Base-by-base conservation (phyloP, 2,329 filamentous ascomycete species). In the Aspergillus piperis region DNA sequence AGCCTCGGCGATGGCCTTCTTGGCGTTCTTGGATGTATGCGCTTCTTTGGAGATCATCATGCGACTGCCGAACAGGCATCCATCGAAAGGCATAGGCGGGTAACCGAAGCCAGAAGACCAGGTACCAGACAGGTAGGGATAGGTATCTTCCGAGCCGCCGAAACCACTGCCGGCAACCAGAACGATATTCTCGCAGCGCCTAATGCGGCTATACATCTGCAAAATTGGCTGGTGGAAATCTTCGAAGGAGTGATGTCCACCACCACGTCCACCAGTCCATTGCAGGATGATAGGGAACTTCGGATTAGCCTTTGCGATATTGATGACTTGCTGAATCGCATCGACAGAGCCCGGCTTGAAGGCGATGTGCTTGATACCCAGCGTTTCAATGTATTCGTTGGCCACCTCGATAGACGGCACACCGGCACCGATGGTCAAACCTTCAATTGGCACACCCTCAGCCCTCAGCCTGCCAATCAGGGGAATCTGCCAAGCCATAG, bases 41-140 rank as follows among this genome's bases (percentile, higher is more conserved):
- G 91, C 90, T 78, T 96, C 92, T 80, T 95, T 94, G 58, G 92
- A 90, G 53, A 92, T 90, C 93, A 96, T 96, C 85, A 96, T 90
- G 70, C 92, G 90, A 77, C 90, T 95, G 68, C 91, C 92, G 68
- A 96, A 96, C 67, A 96, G 81, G 72, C 90, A 91, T 68, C 92
- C 92, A 75, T 96, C 92, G 71, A 93, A 96, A 13, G 92, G 92
- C 93, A 96, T 96, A 3, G 91, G 87, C 15, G 92, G 91, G 73
- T 95, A 96, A 61, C 91, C 91, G 71, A 89, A 96, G 70, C 88
- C 88, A 75, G 85, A 87, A n/a, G 92, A 89, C 92, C 92, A 96
- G 58, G 86, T 82, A 77, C 92, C 92, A 39, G 91, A 96, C 57
- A 96, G 83, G 77, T 96, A 96, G 3, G 92, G 92, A 73, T 96